Conservation (phyloP, 805 yeast species). For the Saturnispora quitensis region DNA sequence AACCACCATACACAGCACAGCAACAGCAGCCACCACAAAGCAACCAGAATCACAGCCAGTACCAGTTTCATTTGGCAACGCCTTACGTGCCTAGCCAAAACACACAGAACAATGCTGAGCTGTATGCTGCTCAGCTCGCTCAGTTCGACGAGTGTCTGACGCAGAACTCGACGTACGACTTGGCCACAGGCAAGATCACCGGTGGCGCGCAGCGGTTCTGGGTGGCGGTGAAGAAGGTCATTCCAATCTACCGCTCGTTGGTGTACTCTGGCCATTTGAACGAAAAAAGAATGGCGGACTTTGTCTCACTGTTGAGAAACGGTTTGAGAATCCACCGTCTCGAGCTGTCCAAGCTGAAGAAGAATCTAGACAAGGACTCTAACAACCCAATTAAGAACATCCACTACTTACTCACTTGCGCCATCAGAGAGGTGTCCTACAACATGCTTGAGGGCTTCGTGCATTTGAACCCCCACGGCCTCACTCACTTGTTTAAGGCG, state of each 20-base stretch:
- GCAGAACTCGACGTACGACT: conserved; percentile 29
- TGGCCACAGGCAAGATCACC: conserved; percentile 31
- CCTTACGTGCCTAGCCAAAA: conserved; percentile 9
- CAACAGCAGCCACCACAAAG: not conserved
- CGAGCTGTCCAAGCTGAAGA: conserved; percentile 44
- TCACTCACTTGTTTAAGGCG: conserved; percentile 48
- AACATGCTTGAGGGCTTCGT: conserved; percentile 38
- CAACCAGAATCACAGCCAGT: not conserved
- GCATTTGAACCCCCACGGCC: conserved; percentile 42
- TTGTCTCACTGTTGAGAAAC: conserved; percentile 44
- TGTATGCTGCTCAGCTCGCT: conserved; percentile 6
- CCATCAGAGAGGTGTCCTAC: conserved; percentile 43
- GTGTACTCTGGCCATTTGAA: conserved; percentile 39
- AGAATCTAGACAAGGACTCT: conserved; percentile 50
- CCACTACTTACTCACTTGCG: conserved; percentile 39
- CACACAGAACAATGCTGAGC: conserved; percentile 10
- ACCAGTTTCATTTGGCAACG: not conserved
- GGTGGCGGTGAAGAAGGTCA: conserved; percentile 42
- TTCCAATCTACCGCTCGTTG: conserved; percentile 41
- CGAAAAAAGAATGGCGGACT: conserved; percentile 36
- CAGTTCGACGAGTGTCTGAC: conserved; percentile 39
- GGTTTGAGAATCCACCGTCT: conserved; percentile 48
- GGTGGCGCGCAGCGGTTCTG: conserved; percentile 40
- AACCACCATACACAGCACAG: not conserved
- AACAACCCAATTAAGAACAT: conserved; percentile 48